phyloP scores from a whole-genome alignment of 768 basidiomycete genomes.

The Chiua virens region DNA sequence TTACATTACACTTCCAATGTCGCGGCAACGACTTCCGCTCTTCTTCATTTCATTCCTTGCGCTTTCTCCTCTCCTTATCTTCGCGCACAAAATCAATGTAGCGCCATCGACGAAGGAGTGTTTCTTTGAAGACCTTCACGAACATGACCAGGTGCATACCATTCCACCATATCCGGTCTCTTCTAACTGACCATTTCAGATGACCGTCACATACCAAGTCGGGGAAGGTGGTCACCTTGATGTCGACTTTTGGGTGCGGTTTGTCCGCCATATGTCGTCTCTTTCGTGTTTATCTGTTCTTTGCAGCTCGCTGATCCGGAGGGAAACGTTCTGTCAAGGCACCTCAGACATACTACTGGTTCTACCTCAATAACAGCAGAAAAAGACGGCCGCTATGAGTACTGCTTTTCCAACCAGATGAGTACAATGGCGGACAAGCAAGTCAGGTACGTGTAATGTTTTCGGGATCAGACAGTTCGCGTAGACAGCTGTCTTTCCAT shows the following conservation, averaged over 20 bases:
- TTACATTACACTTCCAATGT: conserved; percentile 32
- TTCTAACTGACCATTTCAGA: conserved; percentile 46
- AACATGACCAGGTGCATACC: conserved; percentile 75
- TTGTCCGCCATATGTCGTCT: background rate
- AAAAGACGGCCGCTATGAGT: conserved; percentile 84
- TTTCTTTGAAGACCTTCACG: conserved; percentile 93
- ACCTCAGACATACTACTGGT: conserved; percentile 86
- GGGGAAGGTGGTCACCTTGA: conserved; percentile 96
- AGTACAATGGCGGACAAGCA: conserved; percentile 94
- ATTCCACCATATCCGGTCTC: background rate
- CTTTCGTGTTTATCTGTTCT: conserved; percentile 3
- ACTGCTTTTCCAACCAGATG: conserved; percentile 99
- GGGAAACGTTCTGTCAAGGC: conserved; percentile 65
- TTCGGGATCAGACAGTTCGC: background rate
- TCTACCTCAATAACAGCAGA: conserved; percentile 85
- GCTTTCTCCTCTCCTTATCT: conserved; percentile 36
- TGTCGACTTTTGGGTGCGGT: conserved; percentile 91
- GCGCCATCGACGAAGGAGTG: conserved; percentile 85
- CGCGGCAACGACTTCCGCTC: conserved; percentile 35
- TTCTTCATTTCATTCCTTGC: conserved; percentile 41
- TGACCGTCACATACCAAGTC: conserved; percentile 99
- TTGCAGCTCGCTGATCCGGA: conserved; percentile 79
- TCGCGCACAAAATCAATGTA: conserved; percentile 73
- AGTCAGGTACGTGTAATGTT: conserved; percentile 60
- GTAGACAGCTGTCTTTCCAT: background rate